These are phyloP conservation scores for Talaromyces pinophilus DNA, from an alignment of 2,329 filamentous ascomycete genomes.

Conservation along the genomic window DNA sequence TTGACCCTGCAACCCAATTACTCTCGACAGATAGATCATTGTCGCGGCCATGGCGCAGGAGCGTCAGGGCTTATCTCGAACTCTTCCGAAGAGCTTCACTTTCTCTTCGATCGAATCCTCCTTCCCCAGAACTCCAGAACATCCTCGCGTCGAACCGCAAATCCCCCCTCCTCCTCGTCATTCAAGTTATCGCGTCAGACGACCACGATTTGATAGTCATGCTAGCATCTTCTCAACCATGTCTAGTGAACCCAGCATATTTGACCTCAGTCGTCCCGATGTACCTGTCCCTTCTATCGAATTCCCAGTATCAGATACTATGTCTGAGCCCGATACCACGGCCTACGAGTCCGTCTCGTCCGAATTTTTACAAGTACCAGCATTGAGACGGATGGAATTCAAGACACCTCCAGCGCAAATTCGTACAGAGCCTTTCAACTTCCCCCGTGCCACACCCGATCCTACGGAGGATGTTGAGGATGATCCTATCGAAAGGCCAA, in stretches of 20 bases:
- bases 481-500: constrained; percentile 55
- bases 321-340: constrained; percentile 32
- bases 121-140: constrained; percentile 48
- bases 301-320: constrained; percentile 33
- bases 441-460: constrained; percentile 34
- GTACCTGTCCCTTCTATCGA: constrained; percentile 49
- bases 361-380: constrained; percentile 43
- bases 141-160: constrained; percentile 40
- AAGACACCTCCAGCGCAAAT: constrained; percentile 51
- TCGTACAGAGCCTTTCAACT: constrained; percentile 39
- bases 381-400: constrained; percentile 40
- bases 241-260: constrained; percentile 39
- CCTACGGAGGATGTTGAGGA: constrained; percentile 35
- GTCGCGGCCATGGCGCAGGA: constrained; percentile 40
- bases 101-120: constrained; percentile 39
- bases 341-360: constrained; percentile 32
- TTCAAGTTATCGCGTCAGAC: constrained; percentile 45
- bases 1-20: neutral
- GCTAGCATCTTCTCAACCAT: constrained; percentile 39
- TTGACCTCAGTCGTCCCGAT: constrained; percentile 38
- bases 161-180: constrained; percentile 49
- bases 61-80: constrained; percentile 46
- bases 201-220: constrained; percentile 42
- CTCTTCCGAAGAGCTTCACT: constrained; percentile 51
- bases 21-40: neutral